phyloP scores from a whole-genome alignment of 2,329 filamentous ascomycete genomes.

The Talaromyces sp. region DNA sequence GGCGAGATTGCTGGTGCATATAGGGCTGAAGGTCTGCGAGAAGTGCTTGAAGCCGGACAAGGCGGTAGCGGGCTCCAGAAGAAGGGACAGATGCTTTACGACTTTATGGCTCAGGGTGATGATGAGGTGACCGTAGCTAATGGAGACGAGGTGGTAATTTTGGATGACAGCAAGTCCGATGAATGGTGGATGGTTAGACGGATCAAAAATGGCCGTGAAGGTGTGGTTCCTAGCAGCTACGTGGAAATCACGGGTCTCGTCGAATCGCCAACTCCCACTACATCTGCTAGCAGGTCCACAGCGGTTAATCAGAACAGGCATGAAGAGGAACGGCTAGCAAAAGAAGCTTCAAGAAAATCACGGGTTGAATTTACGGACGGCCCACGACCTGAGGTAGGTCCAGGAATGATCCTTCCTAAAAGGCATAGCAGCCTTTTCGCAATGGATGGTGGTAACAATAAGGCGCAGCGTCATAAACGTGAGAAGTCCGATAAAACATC shows the following conservation, averaged over 20 bases:
- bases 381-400: slow-evolving; percentile 66
- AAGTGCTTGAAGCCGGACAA: slow-evolving; percentile 76
- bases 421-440: slow-evolving; percentile 72
- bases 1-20: slow-evolving; percentile 85
- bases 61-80: slow-evolving; percentile 64
- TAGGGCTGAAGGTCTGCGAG: slow-evolving; percentile 71
- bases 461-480: slow-evolving; percentile 66
- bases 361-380: slow-evolving; percentile 52
- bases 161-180: slow-evolving; percentile 88
- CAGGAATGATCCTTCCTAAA: slow-evolving; percentile 68
- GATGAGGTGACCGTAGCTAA: slow-evolving; percentile 90
- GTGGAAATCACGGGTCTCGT: slow-evolving; percentile 74
- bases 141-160: slow-evolving; percentile 82
- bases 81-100: slow-evolving; percentile 82
- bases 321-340: slow-evolving; percentile 79
- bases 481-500: slow-evolving; percentile 59
- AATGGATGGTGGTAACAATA: slow-evolving; percentile 62
- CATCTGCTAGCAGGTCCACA: slow-evolving; percentile 56
- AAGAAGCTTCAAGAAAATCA: slow-evolving; percentile 65
- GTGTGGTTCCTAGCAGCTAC: slow-evolving; percentile 94
- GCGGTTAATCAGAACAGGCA: slow-evolving; percentile 69
- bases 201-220: slow-evolving; percentile 86
- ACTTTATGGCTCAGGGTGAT: slow-evolving; percentile 93
- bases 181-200: slow-evolving; percentile 98
- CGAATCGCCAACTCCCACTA: slow-evolving; percentile 39